Base-by-base conservation (phyloP, 164 flowering plant genomes). In the Chimonanthus salicifolius region DNA sequence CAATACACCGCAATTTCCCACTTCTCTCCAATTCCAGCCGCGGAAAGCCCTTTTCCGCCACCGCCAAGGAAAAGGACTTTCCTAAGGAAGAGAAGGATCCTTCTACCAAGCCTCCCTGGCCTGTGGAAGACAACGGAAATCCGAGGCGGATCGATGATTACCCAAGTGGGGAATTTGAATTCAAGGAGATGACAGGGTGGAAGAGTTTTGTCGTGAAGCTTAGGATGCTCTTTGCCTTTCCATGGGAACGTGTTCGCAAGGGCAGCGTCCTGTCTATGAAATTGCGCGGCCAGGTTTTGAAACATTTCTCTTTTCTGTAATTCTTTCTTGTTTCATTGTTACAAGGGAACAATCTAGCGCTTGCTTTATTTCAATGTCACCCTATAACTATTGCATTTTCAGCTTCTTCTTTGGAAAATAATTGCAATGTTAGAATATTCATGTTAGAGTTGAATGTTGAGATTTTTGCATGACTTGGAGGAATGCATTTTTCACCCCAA, bases 251-350 rank as follows among this genome's bases (percentile, higher is more conserved):
- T 15, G 87, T 94, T 20, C 77, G 77, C 47, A 90, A 91, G 70
- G 97, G 97, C 50, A 91, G 93, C 58, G 94, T 94, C 8, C 80
- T 94, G 74, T 84, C 80, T 15, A 85, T 94, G 87, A 91, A 87
- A 77, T 76, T 94, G 69, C 90, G 95, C 5, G 99, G 99, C 66
- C 90, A 92, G 97, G 98, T 94, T 50, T 63, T 48, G 15, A 11
- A 21, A 7, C 48, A 48, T 69, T 58, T n/a, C 71, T 10, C 48
- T 15, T 13, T 18, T 69, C 49, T 69, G 20, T 69, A 33, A 9
- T 16, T 47, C 47, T 20, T 68, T 48, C 4, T 71, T 15, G 5
- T 60, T 54, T 54, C 16, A 9, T 51, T 51, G 15, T 3, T 51
- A 51, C 58, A 11, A 51, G 10, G 16, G 60, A 11, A 13, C 11